These are phyloP conservation scores for Tricholoma sp. DNA, from an alignment of 768 basidiomycete species.

Conservation along the genomic window DNA sequence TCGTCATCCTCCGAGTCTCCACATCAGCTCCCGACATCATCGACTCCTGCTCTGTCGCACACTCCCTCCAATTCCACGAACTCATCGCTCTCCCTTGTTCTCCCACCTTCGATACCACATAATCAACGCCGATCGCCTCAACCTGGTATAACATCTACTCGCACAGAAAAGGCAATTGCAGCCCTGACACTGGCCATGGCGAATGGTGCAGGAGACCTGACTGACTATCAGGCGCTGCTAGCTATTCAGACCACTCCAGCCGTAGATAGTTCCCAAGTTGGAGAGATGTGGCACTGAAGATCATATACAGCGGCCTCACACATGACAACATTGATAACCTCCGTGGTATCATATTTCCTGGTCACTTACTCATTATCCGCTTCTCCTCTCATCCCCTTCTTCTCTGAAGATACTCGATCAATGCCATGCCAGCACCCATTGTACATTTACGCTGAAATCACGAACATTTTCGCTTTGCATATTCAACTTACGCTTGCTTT, in stretches of 20 bases:
- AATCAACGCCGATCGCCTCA: slow-evolving; percentile 1
- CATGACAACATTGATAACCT: neutral
- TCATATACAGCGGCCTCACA: neutral
- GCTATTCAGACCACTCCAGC: slow-evolving; percentile 26
- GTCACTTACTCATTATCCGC: neutral
- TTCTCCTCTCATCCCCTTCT: no score
- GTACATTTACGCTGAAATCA: neutral
- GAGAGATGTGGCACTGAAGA: slow-evolving; percentile 47
- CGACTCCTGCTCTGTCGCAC: slow-evolving; percentile 30
- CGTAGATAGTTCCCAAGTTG: slow-evolving; percentile 41
- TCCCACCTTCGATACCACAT: slow-evolving; percentile 16
- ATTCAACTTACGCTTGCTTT: neutral
- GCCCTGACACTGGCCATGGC: slow-evolving; percentile 57
- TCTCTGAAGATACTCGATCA: no score
- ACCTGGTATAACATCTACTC: slow-evolving; percentile 31
- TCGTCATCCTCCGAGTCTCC: slow-evolving; percentile 3
- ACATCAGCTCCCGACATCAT: slow-evolving; percentile 12
- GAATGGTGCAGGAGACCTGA: slow-evolving; percentile 56
- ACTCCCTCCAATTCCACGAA: slow-evolving; percentile 31
- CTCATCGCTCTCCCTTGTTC: slow-evolving; percentile 35
- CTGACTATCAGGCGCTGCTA: slow-evolving; percentile 49
- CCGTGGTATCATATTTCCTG: neutral
- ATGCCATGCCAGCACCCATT: neutral
- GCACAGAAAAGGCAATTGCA: slow-evolving; percentile 55
- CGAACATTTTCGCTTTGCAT: neutral